phyloP scores from a whole-genome alignment of 306 rosid species.

The Malus sieversii region DNA sequence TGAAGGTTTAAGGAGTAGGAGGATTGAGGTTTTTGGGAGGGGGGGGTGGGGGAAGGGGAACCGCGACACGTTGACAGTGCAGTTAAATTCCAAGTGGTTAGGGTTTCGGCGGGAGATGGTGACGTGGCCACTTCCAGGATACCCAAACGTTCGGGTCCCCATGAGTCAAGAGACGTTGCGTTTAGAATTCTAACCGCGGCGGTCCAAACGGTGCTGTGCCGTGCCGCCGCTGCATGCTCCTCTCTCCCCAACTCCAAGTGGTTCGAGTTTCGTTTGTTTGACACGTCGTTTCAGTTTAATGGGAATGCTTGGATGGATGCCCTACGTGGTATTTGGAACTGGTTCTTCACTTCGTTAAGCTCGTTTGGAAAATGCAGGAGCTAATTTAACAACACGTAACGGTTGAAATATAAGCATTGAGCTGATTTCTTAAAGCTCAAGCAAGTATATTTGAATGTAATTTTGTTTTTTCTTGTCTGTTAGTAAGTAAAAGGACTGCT shows the following conservation, averaged over 20 bases:
- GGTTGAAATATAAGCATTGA: too few relatives aligned
- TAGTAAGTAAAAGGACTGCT: too few relatives aligned
- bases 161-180: too few relatives aligned
- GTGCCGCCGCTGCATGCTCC: too few relatives aligned
- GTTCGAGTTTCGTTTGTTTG: neutral
- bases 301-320: neutral
- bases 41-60: neutral
- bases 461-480: too few relatives aligned
- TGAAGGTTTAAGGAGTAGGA: constrained; percentile 5
- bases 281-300: neutral
- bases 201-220: too few relatives aligned
- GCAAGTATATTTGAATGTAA: too few relatives aligned
- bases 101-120: neutral
- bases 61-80: neutral
- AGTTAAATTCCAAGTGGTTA: neutral
- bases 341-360: neutral
- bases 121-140: neutral
- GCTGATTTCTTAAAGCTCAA: too few relatives aligned
- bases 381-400: neutral
- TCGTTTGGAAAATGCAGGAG: neutral
- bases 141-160: too few relatives aligned
- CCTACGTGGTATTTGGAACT: neutral
- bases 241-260: too few relatives aligned
- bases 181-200: too few relatives aligned
- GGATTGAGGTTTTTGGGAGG: neutral